Conservation (phyloP, 495 filamentous ascomycete species). For the Daldinia concentrica region DNA sequence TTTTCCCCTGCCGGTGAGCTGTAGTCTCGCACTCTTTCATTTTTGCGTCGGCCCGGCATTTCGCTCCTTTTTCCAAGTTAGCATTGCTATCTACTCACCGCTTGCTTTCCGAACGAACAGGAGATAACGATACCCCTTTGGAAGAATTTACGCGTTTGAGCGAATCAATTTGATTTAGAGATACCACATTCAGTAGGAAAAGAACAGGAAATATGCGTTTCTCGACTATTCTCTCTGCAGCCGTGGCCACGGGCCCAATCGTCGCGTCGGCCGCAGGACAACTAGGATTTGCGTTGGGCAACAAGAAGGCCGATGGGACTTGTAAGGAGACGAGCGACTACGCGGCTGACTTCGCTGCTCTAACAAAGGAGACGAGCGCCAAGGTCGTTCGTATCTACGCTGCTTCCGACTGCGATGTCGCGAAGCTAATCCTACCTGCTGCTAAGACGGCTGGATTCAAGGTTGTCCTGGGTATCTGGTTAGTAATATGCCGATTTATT, state of each 20-base stretch:
- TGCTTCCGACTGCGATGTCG: constrained; percentile 71
- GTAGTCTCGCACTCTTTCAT: constrained; percentile 13
- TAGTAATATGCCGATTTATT: constrained; percentile 30
- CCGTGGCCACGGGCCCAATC: constrained; percentile 52
- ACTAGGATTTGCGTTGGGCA: constrained; percentile 65
- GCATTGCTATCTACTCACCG: not conserved
- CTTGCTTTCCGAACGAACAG: not conserved
- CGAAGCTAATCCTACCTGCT: constrained; percentile 74
- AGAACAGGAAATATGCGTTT: constrained; percentile 39
- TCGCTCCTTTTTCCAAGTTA: constrained; percentile 25
- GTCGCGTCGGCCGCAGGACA: constrained; percentile 53
- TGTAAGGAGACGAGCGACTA: constrained; percentile 75
- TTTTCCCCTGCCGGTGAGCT: constrained; percentile 14
- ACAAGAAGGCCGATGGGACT: constrained; percentile 60
- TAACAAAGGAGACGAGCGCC: constrained; percentile 50
- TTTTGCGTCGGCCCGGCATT: constrained; percentile 19
- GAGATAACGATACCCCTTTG: constrained; percentile 4
- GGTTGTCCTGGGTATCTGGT: constrained; percentile 83
- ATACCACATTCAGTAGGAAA: not conserved
- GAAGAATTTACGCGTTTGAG: constrained; percentile 11
- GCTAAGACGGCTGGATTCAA: constrained; percentile 76
- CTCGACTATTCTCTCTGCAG: constrained; percentile 48
- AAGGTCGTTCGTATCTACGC: constrained; percentile 76
- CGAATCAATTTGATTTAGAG: not conserved
- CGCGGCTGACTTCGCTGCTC: constrained; percentile 71